phyloP scores from a whole-genome alignment of 108 stramenopile genomes.

The Seminavis robusta region DNA sequence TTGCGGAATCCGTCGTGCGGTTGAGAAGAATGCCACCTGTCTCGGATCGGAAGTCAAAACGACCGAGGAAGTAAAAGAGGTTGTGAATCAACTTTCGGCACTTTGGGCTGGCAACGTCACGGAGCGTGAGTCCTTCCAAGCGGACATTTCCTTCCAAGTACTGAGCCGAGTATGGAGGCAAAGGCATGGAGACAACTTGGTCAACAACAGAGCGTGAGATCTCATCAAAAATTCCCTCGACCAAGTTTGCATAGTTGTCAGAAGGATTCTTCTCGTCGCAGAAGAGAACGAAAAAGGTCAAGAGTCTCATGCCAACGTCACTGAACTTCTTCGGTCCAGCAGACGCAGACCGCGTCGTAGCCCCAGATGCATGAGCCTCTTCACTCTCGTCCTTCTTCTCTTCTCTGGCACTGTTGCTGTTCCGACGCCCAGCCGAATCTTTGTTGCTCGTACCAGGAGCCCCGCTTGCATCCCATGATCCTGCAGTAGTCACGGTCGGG shows the following conservation, averaged over 20 bases:
- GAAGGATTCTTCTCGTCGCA: conserved; percentile 25
- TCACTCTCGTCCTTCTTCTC: conserved; percentile 25
- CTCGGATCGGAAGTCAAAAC: conserved; percentile 37
- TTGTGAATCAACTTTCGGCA: conserved; percentile 34
- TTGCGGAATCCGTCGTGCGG: conserved; percentile 27
- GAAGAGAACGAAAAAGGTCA: conserved; percentile 47
- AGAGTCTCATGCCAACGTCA: conserved; percentile 37
- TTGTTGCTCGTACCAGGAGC: background rate
- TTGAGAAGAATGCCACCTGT: conserved; percentile 30
- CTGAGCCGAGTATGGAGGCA: conserved; percentile 24
- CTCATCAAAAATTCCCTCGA: conserved; percentile 36
- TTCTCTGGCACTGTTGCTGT: conserved; percentile 4
- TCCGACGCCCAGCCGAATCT: conserved; percentile 1
- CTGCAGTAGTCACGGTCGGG: background rate
- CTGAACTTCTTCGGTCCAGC: conserved; percentile 11
- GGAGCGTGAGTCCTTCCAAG: conserved; percentile 22
- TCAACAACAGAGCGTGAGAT: conserved; percentile 25
- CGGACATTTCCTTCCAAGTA: conserved; percentile 17
- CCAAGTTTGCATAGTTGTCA: conserved; percentile 41
- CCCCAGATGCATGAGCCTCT: background rate
- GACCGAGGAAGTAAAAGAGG: conserved; percentile 39
- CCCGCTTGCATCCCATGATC: background rate
- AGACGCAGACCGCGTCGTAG: background rate
- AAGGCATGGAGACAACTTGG: conserved; percentile 17
- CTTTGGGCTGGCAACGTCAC: conserved; percentile 39